These are phyloP conservation scores for Macrolepiota dolichaula DNA, from an alignment of 768 basidiomycete species.

Conservation along the genomic window DNA sequence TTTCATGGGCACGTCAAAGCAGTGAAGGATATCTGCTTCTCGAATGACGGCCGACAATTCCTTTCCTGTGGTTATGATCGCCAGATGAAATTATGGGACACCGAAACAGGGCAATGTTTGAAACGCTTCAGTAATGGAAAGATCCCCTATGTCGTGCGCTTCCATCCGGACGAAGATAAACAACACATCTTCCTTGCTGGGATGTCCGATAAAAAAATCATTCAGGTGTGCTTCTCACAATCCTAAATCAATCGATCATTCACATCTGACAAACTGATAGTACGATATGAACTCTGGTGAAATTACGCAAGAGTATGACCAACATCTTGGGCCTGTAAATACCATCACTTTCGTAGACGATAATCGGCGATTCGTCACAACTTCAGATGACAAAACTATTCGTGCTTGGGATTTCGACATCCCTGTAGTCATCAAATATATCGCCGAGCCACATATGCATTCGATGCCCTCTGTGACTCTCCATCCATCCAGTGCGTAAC, in stretches of 20 bases:
- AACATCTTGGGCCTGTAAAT: constrained; percentile 97
- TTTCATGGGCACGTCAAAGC: constrained; percentile 97
- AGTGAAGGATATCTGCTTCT: constrained; percentile 94
- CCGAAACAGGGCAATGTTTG: constrained; percentile 96
- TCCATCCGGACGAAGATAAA: constrained; percentile 96
- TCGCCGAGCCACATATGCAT: constrained; percentile 99
- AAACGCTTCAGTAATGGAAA: constrained; percentile 98
- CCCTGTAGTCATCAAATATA: constrained; percentile 99
- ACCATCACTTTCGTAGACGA: constrained; percentile 99
- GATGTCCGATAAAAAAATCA: constrained; percentile 99
- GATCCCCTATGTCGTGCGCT: constrained; percentile 92
- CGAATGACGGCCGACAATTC: constrained; percentile 88
- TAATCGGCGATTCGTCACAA: constrained; percentile 95
- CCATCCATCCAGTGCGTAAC: constrained; percentile 84
- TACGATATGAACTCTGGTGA: constrained; percentile 95
- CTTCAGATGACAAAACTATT: constrained; percentile 98
- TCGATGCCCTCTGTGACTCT: constrained; percentile 98
- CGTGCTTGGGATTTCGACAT: constrained; percentile 99
- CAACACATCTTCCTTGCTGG: constrained; percentile 96
- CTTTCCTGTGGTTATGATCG: constrained; percentile 94
- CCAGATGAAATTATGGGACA: constrained; percentile 99
- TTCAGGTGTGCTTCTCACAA: constrained; percentile 61
- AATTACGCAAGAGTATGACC: constrained; percentile 98
- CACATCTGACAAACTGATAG: constrained; percentile 36
- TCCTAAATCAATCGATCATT: not conserved